Conservation (phyloP, 768 basidiomycete genomes). For the Rhodosporidiobolus odoratus region DNA sequence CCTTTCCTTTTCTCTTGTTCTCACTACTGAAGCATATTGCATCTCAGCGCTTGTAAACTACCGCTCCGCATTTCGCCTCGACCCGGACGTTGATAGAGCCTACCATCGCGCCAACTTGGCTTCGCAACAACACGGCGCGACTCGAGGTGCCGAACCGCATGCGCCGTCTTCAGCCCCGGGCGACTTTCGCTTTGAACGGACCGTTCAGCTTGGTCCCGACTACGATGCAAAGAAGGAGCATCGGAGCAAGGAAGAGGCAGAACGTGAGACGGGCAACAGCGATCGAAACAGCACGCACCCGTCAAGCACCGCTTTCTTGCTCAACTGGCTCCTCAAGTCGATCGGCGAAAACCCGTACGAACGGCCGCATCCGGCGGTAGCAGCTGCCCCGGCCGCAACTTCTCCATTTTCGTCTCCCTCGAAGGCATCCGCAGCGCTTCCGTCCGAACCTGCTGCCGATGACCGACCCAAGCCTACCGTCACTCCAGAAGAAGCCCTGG, state of each 20-base stretch:
- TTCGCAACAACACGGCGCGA: background rate
- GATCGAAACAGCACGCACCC: slow-evolving; percentile 30
- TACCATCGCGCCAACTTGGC: slow-evolving; percentile 33
- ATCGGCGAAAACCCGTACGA: slow-evolving; percentile 38
- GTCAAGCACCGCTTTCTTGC: slow-evolving; percentile 20
- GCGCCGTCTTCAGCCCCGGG: background rate
- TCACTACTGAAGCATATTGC: background rate
- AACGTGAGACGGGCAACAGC: slow-evolving; percentile 26
- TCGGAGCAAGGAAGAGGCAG: slow-evolving; percentile 26
- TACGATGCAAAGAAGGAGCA: slow-evolving; percentile 36
- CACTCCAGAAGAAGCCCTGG: slow-evolving; percentile 19
- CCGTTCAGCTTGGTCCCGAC: slow-evolving; percentile 38
- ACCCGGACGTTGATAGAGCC: slow-evolving; percentile 38
- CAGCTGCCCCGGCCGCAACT: background rate
- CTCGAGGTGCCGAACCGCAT: background rate
- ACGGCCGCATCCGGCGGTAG: slow-evolving; percentile 8
- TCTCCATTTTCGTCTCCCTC: background rate
- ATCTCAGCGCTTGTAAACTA: slow-evolving; percentile 27
- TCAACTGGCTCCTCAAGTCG: slow-evolving; percentile 25
- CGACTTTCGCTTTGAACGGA: slow-evolving; percentile 36
- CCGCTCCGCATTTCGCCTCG: slow-evolving; percentile 36
- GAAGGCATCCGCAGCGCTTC: background rate
- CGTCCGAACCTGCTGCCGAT: background rate
- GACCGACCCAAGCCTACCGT: background rate
- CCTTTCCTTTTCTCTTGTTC: background rate